Evolutionary conservation across 164 flowering plant species (phyloP).

Genomic region (Tinospora cordifolia): DNA sequence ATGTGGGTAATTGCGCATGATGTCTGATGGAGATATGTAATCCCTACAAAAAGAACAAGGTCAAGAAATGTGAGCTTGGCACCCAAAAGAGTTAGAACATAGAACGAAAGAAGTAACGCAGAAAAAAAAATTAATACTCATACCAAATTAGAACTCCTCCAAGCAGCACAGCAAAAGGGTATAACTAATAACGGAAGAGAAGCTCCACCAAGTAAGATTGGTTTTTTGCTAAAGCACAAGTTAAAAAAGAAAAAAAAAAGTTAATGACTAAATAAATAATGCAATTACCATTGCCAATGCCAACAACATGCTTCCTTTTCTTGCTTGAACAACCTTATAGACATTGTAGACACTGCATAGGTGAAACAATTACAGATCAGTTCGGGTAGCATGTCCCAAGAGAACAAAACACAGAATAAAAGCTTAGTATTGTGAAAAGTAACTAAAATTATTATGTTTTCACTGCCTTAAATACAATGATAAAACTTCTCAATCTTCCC

Average conservation of each 20-base stretch:
- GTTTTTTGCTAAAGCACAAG: no score
- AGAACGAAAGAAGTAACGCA: constrained; percentile 4
- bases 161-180: constrained; percentile 66
- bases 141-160: constrained; percentile 82
- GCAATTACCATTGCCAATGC: constrained; percentile 86
- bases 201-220: constrained; percentile 1
- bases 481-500: no score
- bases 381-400: background rate
- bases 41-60: constrained; percentile 51
- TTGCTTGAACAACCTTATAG: constrained; percentile 68
- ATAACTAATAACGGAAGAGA: constrained; percentile 52
- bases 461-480: no score
- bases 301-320: constrained; percentile 77
- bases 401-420: background rate
- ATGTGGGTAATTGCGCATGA: constrained; percentile 70
- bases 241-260: background rate
- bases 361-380: background rate
- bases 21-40: constrained; percentile 73
- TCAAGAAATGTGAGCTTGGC: background rate
- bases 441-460: no score
- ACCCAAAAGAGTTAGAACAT: background rate
- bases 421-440: no score
- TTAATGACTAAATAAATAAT: background rate
- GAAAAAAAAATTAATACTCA: constrained; percentile 6
- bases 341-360: constrained; percentile 65